Conservation (phyloP, 2,329 filamentous ascomycete species). For the Phoma sp. region DNA sequence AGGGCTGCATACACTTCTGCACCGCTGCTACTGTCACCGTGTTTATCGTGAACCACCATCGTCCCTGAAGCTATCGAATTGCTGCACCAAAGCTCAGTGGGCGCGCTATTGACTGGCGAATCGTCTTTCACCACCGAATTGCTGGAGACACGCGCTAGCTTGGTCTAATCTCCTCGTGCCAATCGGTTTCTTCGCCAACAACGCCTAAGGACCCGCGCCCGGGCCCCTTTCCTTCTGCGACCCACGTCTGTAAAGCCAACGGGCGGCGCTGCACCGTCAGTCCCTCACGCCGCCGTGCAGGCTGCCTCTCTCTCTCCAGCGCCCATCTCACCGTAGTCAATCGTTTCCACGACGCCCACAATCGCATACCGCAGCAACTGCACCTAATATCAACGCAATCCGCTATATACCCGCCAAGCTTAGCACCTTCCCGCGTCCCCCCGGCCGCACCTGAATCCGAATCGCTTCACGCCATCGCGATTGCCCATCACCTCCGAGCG, state of each 20-base stretch:
- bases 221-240: conserved; percentile 17
- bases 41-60: conserved; percentile 10
- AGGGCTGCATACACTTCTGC: conserved; percentile 3
- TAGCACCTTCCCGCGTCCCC: conserved; percentile 17
- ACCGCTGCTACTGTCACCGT: conserved; percentile 7
- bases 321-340: conserved; percentile 47
- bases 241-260: conserved; percentile 13
- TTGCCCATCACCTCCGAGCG: conserved; percentile 8
- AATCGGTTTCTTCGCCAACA: conserved; percentile 18
- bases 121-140: conserved; percentile 7
- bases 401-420: conserved; percentile 28
- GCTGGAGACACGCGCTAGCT: conserved; percentile 1
- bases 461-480: conserved; percentile 13
- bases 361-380: conserved; percentile 19
- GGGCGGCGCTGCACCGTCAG: conserved; percentile 19
- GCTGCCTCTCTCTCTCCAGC: conserved; percentile 24
- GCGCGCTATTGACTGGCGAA: conserved; percentile 5
- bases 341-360: conserved; percentile 40
- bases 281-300: conserved; percentile 24
- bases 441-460: conserved; percentile 13
- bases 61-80: conserved; percentile 10
- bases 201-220: conserved; percentile 16
- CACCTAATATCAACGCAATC: conserved; percentile 23
- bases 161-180: conserved; percentile 16
- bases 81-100: conserved; percentile 3